Conservation (phyloP, 2,329 filamentous ascomycete species). For the Helotiales sp. region DNA sequence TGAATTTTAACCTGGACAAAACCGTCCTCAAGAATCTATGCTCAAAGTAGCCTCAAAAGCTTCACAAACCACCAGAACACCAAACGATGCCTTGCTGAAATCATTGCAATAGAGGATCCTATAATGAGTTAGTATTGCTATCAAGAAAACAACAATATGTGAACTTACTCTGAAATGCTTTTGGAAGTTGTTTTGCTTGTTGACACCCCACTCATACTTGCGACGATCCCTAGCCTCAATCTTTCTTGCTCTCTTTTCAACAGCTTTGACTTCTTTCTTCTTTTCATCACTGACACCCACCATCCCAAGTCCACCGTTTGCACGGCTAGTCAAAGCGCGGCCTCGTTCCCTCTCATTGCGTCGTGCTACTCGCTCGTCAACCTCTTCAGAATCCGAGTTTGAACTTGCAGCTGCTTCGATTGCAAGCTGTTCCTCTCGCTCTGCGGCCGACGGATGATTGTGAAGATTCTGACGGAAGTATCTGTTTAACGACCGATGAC, state of each 20-base stretch:
- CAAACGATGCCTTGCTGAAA: slow-evolving; percentile 1
- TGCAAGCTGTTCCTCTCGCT: slow-evolving; percentile 68
- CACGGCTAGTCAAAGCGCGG: slow-evolving; percentile 62
- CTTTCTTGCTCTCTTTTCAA: slow-evolving; percentile 69
- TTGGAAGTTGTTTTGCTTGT: slow-evolving; percentile 66
- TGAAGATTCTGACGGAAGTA: slow-evolving; percentile 94
- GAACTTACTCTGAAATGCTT: slow-evolving; percentile 66
- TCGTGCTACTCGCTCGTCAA: slow-evolving; percentile 37
- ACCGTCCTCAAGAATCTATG: background rate
- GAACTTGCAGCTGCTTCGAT: slow-evolving; percentile 54
- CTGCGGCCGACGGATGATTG: slow-evolving; percentile 76
- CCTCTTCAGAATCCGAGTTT: slow-evolving; percentile 46
- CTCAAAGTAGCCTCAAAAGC: background rate
- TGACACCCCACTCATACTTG: slow-evolving; percentile 67
- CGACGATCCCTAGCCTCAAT: slow-evolving; percentile 61
- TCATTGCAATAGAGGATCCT: slow-evolving; percentile 38
- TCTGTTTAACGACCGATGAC: slow-evolving; percentile 81
- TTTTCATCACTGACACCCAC: slow-evolving; percentile 73
- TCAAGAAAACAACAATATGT: background rate
- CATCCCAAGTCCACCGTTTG: slow-evolving; percentile 76
- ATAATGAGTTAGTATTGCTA: slow-evolving; percentile 22
- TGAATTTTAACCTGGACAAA: background rate
- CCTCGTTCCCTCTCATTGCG: slow-evolving; percentile 44
- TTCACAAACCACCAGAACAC: slow-evolving; percentile 4
- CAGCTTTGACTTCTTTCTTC: slow-evolving; percentile 65